Evolutionary conservation across 495 filamentous ascomycete genomes (phyloP), one percentile per base, ranked within the genome.

Genomic region (Chaetomium tenue): DNA sequence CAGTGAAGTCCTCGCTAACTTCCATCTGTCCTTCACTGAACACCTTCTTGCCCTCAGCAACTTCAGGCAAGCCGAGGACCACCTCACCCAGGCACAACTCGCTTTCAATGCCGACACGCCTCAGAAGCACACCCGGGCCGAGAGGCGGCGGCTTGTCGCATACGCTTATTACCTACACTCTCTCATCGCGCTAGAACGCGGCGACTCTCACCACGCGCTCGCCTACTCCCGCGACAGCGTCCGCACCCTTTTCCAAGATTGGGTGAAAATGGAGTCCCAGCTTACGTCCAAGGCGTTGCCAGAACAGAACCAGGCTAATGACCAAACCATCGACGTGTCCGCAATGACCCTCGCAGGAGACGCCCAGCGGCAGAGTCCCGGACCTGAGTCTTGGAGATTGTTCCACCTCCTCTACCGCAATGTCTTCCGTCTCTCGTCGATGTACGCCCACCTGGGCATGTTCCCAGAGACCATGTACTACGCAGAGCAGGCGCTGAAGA

Each of bases 381-480:
- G 89, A 2, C 86, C 91, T 0, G 82, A 83, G 15, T 93, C 94
- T 65, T 98, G 94, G 94, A 79, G 84, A 22, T 78, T 97, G 8
- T 85, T 95, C 44, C 82, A 85, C 39, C 84, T 85, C 11, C 79
- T 97, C 30, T 88, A 90, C 70, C 84, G 83, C 6, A 84, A 85
- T 53, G 75, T 93, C 33, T 69, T 86, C 53, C 87, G 91, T 60
- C 83, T 96, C 6, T 91, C 92, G 5, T 81, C 79, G 23, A 75
- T 95, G 18, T 96, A 90, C 63, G 85, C 90, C 5, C 87, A 93
- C 60, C 83, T 92, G 69, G 93, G 95, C 52, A 83, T 97, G 73
- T 90, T 92, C 67, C 87, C 89, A 57, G 95, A 98, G 72, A 89
- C 93, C 8, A 78, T 93, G n/a, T 94, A 92, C 74, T 96, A 96